Base-by-base conservation (phyloP, 2,329 filamentous ascomycete genomes). In the Aspergillus pseudoglaucus region DNA sequence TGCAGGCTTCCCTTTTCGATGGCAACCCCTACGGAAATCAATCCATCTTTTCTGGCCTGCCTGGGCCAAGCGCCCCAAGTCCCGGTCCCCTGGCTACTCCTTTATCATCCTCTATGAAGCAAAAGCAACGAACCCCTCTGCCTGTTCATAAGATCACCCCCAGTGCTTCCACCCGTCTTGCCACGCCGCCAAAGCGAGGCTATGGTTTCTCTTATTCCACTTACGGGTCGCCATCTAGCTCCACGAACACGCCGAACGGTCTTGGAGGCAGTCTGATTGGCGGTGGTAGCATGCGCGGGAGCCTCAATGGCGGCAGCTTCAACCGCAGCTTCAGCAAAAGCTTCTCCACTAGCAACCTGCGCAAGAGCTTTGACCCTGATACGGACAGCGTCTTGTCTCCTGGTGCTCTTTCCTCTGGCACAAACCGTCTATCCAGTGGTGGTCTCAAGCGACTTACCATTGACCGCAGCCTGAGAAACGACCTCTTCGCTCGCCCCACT, bases 141-240 rank as follows among this genome's bases (percentile, higher is more conserved):
- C 90, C 90, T 2, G 83, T 93, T 64, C 90, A 91, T 74, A 93
- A 90, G 70, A 79, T 95, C 55, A 91, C 89, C 42, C 88, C 90
- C 0, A 81, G 82, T 42, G 88, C 88, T 30, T 84, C 87, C 7
- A 85, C 86, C 18, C 85, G 90, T 42, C 84, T 90, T 48, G 80
- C 84, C 25, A 95, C 90, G 0, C 90, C 90, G 0, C 87, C 90
- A 58, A 91, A 89, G 71, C 81, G 86, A 47, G 89, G 88, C 4
- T 96, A 88, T 63, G 91, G 91, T 2, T 95, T 96, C 66, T 90
- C 87, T 2, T 96, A 96, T 70, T 95, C 90, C 54, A 90, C 85
- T 2, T 95, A 95, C 59, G 89, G 88, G 40, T 90, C 87, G 1
- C 90, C 91, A 5, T 82, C 85, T 4, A 78, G 84, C 62, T 78